These are phyloP conservation scores for Heracleum sosnowskyi DNA, from an alignment of 129 eudicot genomes.

Conservation along the genomic window DNA sequence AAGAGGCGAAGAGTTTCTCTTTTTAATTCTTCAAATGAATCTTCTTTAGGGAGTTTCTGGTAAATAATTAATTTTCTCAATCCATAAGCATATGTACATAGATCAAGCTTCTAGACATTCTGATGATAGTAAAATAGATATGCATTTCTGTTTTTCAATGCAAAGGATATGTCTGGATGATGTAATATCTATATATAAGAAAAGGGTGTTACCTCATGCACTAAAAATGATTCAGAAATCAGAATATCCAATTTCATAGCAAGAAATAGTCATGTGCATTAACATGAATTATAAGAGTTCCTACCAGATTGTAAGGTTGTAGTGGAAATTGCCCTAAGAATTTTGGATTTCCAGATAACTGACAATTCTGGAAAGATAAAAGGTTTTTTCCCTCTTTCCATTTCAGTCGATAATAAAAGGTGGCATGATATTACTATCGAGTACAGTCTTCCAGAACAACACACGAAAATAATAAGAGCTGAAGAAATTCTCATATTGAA, in stretches of 20 bases:
- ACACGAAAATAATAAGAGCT: not conserved
- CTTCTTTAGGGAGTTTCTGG: slow-evolving; percentile 30
- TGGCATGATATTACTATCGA: not conserved
- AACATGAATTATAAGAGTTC: not conserved
- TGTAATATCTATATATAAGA: slow-evolving; percentile 7
- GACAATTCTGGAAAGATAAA: not conserved
- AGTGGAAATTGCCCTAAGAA: not conserved
- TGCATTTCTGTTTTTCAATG: slow-evolving; percentile 3
- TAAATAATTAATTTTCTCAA: not conserved
- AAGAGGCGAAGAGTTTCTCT: slow-evolving; percentile 68
- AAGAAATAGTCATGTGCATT: not conserved
- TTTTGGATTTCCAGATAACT: not conserved
- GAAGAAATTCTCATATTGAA: not conserved
- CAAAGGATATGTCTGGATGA: slow-evolving; percentile 21
- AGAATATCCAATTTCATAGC: not conserved
- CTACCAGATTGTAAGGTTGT: not conserved
- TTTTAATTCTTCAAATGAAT: slow-evolving; percentile 42
- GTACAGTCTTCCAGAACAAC: not conserved
- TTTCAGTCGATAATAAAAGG: not conserved
- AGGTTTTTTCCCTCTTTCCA: not conserved
- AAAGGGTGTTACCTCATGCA: not conserved
- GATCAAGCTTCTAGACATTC: slow-evolving; percentile 18
- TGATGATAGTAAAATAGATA: not conserved
- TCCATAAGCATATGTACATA: not conserved
- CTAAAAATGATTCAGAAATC: too few species aligned